Evolutionary conservation across 768 basidiomycete species (phyloP).

Genomic region (Leucosporidium scottii): DNA sequence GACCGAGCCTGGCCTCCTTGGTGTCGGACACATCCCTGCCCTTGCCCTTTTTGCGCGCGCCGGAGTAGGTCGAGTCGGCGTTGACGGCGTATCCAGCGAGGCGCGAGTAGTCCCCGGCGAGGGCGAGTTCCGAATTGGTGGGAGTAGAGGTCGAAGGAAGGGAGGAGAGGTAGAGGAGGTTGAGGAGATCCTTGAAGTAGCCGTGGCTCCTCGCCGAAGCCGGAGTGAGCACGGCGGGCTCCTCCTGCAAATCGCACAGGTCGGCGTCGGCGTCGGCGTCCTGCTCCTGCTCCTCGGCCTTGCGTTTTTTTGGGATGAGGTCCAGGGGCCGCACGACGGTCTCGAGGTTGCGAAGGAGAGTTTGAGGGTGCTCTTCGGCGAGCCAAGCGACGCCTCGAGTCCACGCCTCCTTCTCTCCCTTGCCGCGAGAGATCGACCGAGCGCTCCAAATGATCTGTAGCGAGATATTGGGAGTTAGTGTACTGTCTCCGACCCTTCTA

Average conservation of each 20-base stretch:
- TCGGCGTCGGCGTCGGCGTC: constrained; percentile 22
- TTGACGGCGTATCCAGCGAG: constrained; percentile 24
- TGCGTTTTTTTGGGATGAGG: constrained; percentile 12
- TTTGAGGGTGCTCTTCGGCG: constrained; percentile 33
- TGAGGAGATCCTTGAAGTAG: constrained; percentile 32
- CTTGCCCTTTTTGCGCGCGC: neutral
- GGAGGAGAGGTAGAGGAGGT: constrained; percentile 2
- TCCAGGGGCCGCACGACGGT: constrained; percentile 34
- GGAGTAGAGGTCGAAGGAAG: neutral
- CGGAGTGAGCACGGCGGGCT: neutral
- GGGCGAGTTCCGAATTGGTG: constrained; percentile 12
- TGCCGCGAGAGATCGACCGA: constrained; percentile 37
- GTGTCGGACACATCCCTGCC: neutral
- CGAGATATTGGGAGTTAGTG: too few species aligned
- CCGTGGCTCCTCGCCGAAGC: constrained; percentile 32
- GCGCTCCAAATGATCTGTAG: constrained; percentile 33
- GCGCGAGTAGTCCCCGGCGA: constrained; percentile 31
- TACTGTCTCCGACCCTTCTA: too few species aligned
- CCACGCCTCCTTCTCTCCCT: constrained; percentile 35
- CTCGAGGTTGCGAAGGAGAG: constrained; percentile 35
- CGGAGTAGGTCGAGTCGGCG: neutral
- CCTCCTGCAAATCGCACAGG: constrained; percentile 4
- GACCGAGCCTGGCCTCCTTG: neutral
- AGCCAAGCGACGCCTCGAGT: constrained; percentile 32
- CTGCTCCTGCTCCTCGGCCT: constrained; percentile 11